Conservation (phyloP, 805 yeast species). For the Candida ascalaphidarum region DNA sequence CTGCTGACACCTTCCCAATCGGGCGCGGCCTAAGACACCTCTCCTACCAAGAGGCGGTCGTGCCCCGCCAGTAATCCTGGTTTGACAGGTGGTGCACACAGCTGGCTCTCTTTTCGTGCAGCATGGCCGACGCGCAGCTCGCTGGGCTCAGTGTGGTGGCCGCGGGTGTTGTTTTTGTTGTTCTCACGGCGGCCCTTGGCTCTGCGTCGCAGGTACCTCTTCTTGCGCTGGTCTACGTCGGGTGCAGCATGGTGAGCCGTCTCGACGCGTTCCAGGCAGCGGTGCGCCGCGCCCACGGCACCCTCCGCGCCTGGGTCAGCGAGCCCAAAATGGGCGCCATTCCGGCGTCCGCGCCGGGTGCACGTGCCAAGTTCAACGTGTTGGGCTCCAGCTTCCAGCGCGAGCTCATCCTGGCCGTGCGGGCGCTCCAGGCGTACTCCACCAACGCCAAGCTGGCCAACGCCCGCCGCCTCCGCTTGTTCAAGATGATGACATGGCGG, state of each 20-base stretch:
- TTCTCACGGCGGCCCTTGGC: constrained; percentile 9
- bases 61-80: no score
- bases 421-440: constrained; percentile 39
- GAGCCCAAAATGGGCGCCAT: no score
- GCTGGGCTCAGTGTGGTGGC: no score
- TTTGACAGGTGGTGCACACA: no score
- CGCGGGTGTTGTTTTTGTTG: no score
- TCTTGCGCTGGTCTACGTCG: constrained; percentile 19
- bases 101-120: no score
- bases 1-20: no score
- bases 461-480: constrained; percentile 34
- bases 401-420: constrained; percentile 34
- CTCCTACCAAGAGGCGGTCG: no score
- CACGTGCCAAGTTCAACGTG: constrained; percentile 4
- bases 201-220: constrained; percentile 16
- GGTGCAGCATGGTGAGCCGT: constrained; percentile 24
- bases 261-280: constrained; percentile 12
- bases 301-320: background rate
- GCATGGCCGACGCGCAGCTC: no score
- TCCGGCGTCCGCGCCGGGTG: constrained; percentile 1
- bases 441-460: constrained; percentile 33
- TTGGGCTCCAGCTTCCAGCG: constrained; percentile 13
- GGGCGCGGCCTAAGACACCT: no score
- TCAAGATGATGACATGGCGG: constrained; percentile 41
- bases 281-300: constrained; percentile 3